Conservation (phyloP, 495 filamentous ascomycete species). For the Tetracladium setigerum region DNA sequence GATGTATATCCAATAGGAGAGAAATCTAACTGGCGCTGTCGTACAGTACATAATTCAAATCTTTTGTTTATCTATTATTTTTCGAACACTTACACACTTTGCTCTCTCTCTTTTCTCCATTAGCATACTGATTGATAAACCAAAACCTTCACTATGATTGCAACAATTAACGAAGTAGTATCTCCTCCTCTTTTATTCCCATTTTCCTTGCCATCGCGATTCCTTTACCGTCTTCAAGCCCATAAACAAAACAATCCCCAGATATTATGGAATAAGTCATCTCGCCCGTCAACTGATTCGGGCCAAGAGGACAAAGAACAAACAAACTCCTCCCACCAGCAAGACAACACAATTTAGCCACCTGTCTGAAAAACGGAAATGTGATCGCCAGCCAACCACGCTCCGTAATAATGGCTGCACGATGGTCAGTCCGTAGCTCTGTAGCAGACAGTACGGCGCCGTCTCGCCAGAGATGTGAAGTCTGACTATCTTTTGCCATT, state of each 20-base stretch:
- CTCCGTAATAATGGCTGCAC: not conserved
- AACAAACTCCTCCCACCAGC: not conserved
- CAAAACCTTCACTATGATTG: too few relatives aligned
- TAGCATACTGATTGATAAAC: too few relatives aligned
- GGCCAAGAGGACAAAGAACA: not conserved
- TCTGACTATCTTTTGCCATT: not conserved
- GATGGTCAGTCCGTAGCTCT: not conserved
- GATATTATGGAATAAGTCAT: not conserved
- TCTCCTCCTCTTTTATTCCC: not conserved
- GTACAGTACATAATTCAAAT: too few relatives aligned
- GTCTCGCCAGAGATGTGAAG: conserved; percentile 2
- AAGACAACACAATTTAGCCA: not conserved
- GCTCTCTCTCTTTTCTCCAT: too few relatives aligned
- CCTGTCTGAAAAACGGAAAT: not conserved
- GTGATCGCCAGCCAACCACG: not conserved
- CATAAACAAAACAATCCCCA: conserved; percentile 4
- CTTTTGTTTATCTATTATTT: too few relatives aligned
- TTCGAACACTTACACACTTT: too few relatives aligned
- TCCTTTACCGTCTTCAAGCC: conserved; percentile 4
- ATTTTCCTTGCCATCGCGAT: not conserved
- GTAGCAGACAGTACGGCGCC: not conserved
- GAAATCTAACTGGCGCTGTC: too few relatives aligned
- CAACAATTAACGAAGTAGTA: too few relatives aligned
- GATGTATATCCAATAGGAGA: too few relatives aligned
- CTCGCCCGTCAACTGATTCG: not conserved